These are phyloP conservation scores for Trichoderma parareesei DNA, from an alignment of 495 filamentous ascomycete species.

Conservation along the genomic window DNA sequence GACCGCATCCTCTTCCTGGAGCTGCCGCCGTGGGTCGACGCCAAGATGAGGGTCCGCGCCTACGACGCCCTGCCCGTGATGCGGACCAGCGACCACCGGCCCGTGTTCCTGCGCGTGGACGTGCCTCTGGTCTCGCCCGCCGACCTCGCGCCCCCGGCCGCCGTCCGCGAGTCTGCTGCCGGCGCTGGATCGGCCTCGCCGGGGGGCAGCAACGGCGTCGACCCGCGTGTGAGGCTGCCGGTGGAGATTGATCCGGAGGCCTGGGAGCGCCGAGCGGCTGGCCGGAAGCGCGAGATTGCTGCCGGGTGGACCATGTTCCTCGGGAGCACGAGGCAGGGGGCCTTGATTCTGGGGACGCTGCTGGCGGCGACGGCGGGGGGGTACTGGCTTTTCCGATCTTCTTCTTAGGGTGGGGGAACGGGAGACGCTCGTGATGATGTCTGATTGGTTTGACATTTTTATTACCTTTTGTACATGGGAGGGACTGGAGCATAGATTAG, in stretches of 20 bases:
- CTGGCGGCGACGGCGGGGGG: constrained; percentile 25
- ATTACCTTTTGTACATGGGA: too few relatives aligned
- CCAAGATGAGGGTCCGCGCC: constrained; percentile 38
- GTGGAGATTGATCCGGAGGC: constrained; percentile 34
- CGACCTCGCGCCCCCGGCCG: constrained; percentile 20
- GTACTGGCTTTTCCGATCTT: constrained; percentile 28
- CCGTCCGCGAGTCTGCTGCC: constrained; percentile 1
- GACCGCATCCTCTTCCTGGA: constrained; percentile 79
- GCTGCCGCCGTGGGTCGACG: constrained; percentile 42
- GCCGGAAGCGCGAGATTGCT: constrained; percentile 31
- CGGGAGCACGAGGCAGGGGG: constrained; percentile 35
- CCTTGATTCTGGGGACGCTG: constrained; percentile 28
- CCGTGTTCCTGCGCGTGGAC: constrained; percentile 59
- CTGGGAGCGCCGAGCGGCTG: constrained; percentile 33
- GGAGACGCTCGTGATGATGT: too few relatives aligned
- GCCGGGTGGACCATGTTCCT: constrained; percentile 40
- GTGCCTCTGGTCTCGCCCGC: constrained; percentile 43
- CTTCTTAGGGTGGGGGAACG: background rate
- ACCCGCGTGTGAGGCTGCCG: constrained; percentile 31
- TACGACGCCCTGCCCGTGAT: constrained; percentile 73
- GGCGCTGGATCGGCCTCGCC: constrained; percentile 12
- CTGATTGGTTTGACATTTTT: too few relatives aligned
- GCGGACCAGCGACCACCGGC: constrained; percentile 73
- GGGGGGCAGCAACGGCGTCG: constrained; percentile 11
- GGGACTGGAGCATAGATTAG: too few relatives aligned